phyloP scores from a whole-genome alignment of 2,329 filamentous ascomycete genomes.

The Claviceps digitariae region DNA sequence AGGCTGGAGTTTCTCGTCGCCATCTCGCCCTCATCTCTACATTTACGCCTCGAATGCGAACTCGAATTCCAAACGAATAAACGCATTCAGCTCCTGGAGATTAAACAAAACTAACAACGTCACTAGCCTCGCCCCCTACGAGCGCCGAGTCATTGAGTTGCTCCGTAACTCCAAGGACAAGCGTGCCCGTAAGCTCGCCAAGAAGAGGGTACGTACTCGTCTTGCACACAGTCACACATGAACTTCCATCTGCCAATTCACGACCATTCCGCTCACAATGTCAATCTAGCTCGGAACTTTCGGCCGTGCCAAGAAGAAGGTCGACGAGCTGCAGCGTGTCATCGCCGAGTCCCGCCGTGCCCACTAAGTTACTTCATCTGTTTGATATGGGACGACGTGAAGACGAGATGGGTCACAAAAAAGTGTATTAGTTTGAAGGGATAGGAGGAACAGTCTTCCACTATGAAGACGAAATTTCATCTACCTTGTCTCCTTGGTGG shows the following conservation, averaged over 20 bases:
- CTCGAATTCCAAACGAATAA: no score
- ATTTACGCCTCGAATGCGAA: no score
- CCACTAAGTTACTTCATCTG: slow-evolving; percentile 33
- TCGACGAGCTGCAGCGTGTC: slow-evolving; percentile 95
- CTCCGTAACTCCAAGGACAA: slow-evolving; percentile 99
- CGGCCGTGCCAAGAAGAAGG: slow-evolving; percentile 98
- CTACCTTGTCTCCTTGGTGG: background rate
- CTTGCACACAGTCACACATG: background rate
- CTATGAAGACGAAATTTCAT: no score
- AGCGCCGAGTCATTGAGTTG: slow-evolving; percentile 97
- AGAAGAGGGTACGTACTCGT: slow-evolving; percentile 72
- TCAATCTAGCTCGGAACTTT: slow-evolving; percentile 78
- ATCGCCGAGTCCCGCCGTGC: slow-evolving; percentile 83
- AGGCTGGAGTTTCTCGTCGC: no score
- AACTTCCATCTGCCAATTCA: background rate
- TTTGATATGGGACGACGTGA: background rate
- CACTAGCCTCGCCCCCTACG: slow-evolving; percentile 71
- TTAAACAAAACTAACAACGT: background rate
- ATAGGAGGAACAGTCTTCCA: background rate
- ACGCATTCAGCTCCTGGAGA: background rate
- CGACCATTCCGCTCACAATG: slow-evolving; percentile 9
- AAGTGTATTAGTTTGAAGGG: background rate
- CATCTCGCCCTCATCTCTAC: no score
- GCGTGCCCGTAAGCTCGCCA: slow-evolving; percentile 96
- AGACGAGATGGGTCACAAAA: background rate